Base-by-base conservation (phyloP, 176 grass and related monocot genomes). In the Juncus inflexus region DNA sequence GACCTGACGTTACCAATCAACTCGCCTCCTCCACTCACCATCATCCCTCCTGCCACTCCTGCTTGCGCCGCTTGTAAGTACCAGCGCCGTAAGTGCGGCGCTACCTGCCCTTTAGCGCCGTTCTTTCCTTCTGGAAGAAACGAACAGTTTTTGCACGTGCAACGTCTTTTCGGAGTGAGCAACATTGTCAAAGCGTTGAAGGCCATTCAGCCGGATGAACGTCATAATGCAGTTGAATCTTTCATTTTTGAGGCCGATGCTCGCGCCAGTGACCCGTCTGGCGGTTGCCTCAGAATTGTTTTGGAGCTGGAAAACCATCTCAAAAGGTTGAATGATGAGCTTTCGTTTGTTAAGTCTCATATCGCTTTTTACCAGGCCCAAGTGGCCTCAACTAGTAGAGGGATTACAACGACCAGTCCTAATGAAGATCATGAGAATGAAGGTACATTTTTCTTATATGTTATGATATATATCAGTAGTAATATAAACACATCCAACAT, bases 41-140 rank as follows among this genome's bases (percentile, higher is more conserved):
- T 71, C 5, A 15, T 40, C 3, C 36, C 68, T 47, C 53, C 68
- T 47, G 2, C 55, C 13, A 15, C 58, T 52, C 43, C 68, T 7
- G 76, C 76, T 2, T 79, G 76, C 15, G 76, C 76, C 0, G 42
- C 76, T 3, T 79, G 76, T 58, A 79, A 79, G 66, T 62, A 79
- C 49, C 76, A 79, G 50, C 8, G 76, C 8, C 66, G 68, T 57
- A 70, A 57, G 47, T 79, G 76, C 49, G 14, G 58, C 2, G 13
- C 37, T 0, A 15, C 43, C 7, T 79, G 76, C 65, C 50, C 53
- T 37, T 12, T 79, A 37, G 55, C 76, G 0, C 19, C 15, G 3
- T 72, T 70, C 66, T 79, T 79, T 58, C 76, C 76, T 5, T 53
- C 76, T 0, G 43, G 55, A 9, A 58, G 61, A 10, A 41, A 63